A percentile compares a stretch with the other conserved stretches of the same genome.
Evolutionary conservation across 225 moss, liverwort and hornwort species (phyloP).

Genomic region (Thuidium tamariscinum): DNA sequence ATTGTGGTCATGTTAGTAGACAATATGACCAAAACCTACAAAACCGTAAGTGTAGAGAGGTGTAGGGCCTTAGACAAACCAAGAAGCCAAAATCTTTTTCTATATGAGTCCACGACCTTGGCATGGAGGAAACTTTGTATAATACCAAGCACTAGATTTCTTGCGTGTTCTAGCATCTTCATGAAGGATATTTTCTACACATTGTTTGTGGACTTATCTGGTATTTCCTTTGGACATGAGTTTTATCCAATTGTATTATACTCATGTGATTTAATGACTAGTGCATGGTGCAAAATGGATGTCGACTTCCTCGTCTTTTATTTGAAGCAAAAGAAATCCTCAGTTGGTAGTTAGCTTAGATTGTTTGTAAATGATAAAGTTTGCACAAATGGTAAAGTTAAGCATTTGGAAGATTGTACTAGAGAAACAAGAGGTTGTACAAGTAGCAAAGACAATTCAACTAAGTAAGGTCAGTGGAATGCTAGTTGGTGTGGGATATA

Average conservation of each 20-base stretch:
- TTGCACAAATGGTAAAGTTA: neutral
- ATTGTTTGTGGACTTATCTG: neutral
- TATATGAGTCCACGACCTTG: neutral
- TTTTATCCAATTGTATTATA: too few species aligned
- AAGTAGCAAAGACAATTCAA: neutral
- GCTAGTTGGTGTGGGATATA: too few species aligned
- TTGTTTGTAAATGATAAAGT: neutral
- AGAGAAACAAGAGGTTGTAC: neutral
- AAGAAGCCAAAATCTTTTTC: neutral
- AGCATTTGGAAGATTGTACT: neutral
- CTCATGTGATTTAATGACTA: neutral
- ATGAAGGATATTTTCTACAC: too few species aligned
- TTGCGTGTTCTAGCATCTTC: neutral
- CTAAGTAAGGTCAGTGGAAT: too few species aligned
- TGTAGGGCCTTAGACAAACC: accelerated
- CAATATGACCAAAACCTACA: neutral
- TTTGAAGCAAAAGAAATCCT: accelerated
- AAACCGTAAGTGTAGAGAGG: neutral
- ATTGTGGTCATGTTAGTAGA: neutral
- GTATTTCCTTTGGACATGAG: neutral
- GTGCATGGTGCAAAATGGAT: neutral
- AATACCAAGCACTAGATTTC: neutral
- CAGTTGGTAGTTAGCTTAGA: neutral
- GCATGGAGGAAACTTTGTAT: neutral
- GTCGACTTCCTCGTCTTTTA: neutral